Percentiles rank a stretch among this genome's conserved stretches.
phyloP scores from a whole-genome alignment of 805 yeast species.

The Yamadazyma sp. region DNA sequence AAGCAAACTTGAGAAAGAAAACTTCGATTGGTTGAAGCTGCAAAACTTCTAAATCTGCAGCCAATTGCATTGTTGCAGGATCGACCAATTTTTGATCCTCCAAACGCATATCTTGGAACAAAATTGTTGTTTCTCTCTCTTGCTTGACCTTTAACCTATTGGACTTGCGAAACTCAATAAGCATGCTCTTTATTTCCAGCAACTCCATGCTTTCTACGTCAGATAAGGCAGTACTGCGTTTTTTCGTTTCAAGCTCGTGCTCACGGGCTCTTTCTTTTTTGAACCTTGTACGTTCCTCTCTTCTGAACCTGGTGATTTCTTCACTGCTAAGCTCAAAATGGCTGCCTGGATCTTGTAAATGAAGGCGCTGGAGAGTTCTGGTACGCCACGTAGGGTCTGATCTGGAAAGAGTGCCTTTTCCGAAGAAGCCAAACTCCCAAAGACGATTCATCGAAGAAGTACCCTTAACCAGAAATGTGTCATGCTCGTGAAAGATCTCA shows the following conservation, averaged over 20 bases:
- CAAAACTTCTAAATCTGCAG: slow-evolving; percentile 43
- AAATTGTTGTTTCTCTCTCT: slow-evolving; percentile 10
- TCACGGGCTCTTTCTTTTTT: slow-evolving; percentile 60
- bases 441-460: slow-evolving; percentile 51
- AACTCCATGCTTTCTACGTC: slow-evolving; percentile 23
- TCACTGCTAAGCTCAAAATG: slow-evolving; percentile 39
- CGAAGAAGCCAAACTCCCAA: slow-evolving; percentile 90
- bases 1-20: slow-evolving; percentile 61
- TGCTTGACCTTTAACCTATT: slow-evolving; percentile 12
- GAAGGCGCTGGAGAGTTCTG: slow-evolving; percentile 60
- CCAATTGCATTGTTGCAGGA: slow-evolving; percentile 11
- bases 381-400: slow-evolving; percentile 89
- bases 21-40: slow-evolving; percentile 79
- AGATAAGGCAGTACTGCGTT: slow-evolving; percentile 27
- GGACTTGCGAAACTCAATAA: slow-evolving; percentile 21
- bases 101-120: slow-evolving; percentile 16
- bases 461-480: slow-evolving; percentile 42
- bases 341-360: slow-evolving; percentile 27
- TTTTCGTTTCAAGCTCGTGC: slow-evolving; percentile 51
- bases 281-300: slow-evolving; percentile 70
- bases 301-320: slow-evolving; percentile 70
- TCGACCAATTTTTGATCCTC: slow-evolving; percentile 16
- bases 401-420: slow-evolving; percentile 85
- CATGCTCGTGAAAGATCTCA: slow-evolving; percentile 22
- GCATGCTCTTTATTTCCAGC: slow-evolving; percentile 17